phyloP scores from a whole-genome alignment of 257 asterid genomes.

The Vinca minor region DNA sequence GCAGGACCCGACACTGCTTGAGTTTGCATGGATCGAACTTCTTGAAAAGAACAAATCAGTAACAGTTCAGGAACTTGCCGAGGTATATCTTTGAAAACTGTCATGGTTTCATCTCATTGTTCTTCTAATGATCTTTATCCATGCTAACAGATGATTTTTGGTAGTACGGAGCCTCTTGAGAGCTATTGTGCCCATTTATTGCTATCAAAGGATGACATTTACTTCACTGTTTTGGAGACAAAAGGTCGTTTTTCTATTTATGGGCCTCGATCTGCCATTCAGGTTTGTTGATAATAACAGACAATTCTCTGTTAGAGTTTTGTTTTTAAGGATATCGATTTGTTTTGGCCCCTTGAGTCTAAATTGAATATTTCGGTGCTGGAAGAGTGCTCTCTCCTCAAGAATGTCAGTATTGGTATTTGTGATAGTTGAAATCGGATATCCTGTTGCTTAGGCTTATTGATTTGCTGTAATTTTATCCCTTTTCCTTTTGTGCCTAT shows the following conservation, averaged over 20 bases:
- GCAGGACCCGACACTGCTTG: conserved; percentile 84
- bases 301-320: not conserved
- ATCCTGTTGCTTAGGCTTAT: not conserved
- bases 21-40: conserved; percentile 97
- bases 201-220: conserved; percentile 71
- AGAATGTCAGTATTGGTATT: not conserved
- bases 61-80: conserved; percentile 80
- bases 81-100: conserved; percentile 42
- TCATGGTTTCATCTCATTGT: conserved; percentile 18
- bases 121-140: conserved; percentile 35
- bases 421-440: not conserved
- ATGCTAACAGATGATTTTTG: conserved; percentile 85
- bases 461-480: not conserved
- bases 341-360: not conserved
- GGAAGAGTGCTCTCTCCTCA: not conserved
- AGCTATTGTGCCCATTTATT: conserved; percentile 81
- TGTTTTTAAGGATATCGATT: not conserved
- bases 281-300: conserved; percentile 34
- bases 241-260: conserved; percentile 64
- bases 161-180: conserved; percentile 89
- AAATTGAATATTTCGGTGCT: not conserved
- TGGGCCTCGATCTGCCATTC: conserved; percentile 75
- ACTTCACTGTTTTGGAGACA: conserved; percentile 56
- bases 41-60: conserved; percentile 64
- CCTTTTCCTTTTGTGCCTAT: not conserved